Conservation (phyloP, 805 yeast species). For the Dipodascus albidus region DNA sequence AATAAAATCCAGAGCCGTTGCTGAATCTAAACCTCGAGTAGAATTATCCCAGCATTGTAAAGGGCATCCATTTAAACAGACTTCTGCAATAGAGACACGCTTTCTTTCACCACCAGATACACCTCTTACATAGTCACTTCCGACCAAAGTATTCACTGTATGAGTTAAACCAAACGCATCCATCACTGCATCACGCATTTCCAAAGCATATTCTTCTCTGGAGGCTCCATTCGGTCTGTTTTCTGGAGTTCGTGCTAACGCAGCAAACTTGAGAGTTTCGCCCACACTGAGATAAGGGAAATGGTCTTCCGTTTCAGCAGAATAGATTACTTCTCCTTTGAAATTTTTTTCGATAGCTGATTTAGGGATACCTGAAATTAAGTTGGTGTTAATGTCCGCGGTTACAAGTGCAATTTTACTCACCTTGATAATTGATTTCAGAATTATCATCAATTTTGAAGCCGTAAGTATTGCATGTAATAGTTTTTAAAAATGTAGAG, state of each 20-base stretch:
- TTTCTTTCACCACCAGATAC: conserved; percentile 82
- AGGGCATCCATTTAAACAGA: conserved; percentile 50
- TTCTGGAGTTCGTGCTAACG: conserved; percentile 56
- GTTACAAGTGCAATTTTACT: not conserved
- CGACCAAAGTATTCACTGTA: conserved; percentile 49
- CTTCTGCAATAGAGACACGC: conserved; percentile 76
- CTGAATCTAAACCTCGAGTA: conserved; percentile 76
- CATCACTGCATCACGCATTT: conserved; percentile 36
- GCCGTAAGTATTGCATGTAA: conserved; percentile 40
- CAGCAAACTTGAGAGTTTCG: conserved; percentile 60
- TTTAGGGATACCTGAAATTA: not conserved
- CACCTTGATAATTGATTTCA: conserved; percentile 40
- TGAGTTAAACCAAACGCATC: conserved; percentile 51
- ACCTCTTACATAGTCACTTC: conserved; percentile 54
- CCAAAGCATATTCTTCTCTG: conserved; percentile 36
- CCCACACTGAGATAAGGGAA: conserved; percentile 69
- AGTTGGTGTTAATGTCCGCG: not conserved
- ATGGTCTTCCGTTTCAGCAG: conserved; percentile 65
- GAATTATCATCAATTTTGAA: conserved; percentile 39
- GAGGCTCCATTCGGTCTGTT: conserved; percentile 36
- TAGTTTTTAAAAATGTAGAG: conserved; percentile 44
- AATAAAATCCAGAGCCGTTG: conserved; percentile 69
- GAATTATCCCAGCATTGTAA: conserved; percentile 72
- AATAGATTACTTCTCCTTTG: conserved; percentile 60
- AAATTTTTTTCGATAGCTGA: conserved; percentile 35